phyloP scores from a whole-genome alignment of 768 basidiomycete species.

The Calocybe indica region DNA sequence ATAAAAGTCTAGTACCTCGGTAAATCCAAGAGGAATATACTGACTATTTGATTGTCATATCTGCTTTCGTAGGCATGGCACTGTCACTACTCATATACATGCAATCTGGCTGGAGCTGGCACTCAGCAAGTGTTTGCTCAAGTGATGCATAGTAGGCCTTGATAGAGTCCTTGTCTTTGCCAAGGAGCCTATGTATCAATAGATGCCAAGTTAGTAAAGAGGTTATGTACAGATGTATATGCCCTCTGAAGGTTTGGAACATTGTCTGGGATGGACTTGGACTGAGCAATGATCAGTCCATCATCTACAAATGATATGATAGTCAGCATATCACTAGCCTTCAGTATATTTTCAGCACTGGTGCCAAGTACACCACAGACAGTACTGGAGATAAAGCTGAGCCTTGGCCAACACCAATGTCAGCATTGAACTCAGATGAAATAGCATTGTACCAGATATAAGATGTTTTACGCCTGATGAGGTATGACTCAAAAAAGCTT shows the following conservation, averaged over 20 bases:
- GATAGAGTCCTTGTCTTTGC: no score
- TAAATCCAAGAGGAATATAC: no score
- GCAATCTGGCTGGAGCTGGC: no score
- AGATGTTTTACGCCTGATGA: not conserved
- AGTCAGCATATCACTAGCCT: no score
- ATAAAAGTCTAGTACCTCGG: no score
- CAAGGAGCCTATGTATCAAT: no score
- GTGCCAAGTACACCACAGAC: not conserved
- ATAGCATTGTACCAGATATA: not conserved
- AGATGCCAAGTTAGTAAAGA: no score
- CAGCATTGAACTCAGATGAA: not conserved
- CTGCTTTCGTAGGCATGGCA: no score
- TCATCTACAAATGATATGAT: constrained; percentile 4
- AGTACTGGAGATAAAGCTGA: not conserved
- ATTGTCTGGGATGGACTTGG: not conserved
- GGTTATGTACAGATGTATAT: not conserved
- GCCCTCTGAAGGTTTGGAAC: not conserved
- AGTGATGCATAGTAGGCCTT: no score
- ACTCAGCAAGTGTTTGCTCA: no score
- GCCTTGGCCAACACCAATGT: constrained; percentile 2
- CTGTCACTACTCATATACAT: no score
- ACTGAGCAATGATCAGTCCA: constrained; percentile 2
- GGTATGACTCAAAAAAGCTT: not conserved
- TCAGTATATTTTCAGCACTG: not conserved
- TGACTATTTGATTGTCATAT: no score